Evolutionary conservation across 2,329 filamentous ascomycete species (phyloP), one percentile per base, ranked within the genome.

Genomic region (Sporothrix phasma): DNA sequence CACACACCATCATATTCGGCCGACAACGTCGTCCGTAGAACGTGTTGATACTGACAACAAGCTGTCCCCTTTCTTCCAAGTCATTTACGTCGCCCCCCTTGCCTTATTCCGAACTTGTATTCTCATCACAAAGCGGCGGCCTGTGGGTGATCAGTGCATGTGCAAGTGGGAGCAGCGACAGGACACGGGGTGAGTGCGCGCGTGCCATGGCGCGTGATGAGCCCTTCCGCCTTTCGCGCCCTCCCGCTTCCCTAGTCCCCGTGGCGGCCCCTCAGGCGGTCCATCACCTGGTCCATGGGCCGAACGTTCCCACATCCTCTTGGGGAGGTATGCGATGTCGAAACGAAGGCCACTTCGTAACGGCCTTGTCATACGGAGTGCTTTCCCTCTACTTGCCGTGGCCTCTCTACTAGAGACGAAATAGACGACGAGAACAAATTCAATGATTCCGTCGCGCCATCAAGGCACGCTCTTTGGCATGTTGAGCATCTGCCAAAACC

Each of bases 191-290:
- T 6, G 47, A 15, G 17, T 3, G 15, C 47, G 15, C 46, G 5
- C 17, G 5, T 49, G 13, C 39, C 49, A 15, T n/a, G 31, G 49
- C 49, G 31, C 49, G 31, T 54, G 29, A 54, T n/a, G 29, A 37
- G 49, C 31, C 49, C 49, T 56, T 56, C 34, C 31, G 51, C 51
- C 6, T 39, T 8, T 56, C 26, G 49, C 51, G 51, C 51, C 51
- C n/a, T 56, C 51, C 51, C 51, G 51, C 51, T 54, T 56, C 31
- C 49, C 51, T 56, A 56, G 51, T 19, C 51, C 47, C 47, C 47
- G 47, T 3, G 26, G 26, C 34, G 47, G 17, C n/a, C 51, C n/a
- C 34, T 31, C n/a, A n/a, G 39, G 31, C 31, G 51, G 51, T 31
- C 51, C 51, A 31, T 56, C 51, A 56, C 51, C 51, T 56, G 51